Percentiles rank a stretch among this genome's conserved stretches.
Evolutionary conservation across 495 filamentous ascomycete species (phyloP).

Genomic region (Collariella sp.): DNA sequence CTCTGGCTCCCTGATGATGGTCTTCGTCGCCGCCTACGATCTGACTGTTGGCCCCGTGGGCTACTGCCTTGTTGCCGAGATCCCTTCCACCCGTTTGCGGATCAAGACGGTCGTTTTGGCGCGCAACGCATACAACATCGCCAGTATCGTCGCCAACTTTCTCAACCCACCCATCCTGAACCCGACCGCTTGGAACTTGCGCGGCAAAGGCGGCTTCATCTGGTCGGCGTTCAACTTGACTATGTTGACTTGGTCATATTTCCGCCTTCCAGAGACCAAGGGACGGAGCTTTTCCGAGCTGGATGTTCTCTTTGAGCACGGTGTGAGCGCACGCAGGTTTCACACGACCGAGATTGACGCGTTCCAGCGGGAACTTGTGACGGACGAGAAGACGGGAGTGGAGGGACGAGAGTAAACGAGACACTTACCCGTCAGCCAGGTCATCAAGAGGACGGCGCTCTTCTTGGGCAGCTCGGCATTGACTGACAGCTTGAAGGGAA

Average conservation of each 20-base stretch:
- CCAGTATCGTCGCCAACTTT: slow-evolving; percentile 53
- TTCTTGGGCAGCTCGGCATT: too few species aligned
- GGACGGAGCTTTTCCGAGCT: slow-evolving; percentile 53
- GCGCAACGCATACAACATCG: slow-evolving; percentile 48
- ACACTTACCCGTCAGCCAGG: too few species aligned
- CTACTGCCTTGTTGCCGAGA: slow-evolving; percentile 55
- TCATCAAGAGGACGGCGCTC: too few species aligned
- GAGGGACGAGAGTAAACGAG: too few species aligned
- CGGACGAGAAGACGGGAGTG: too few species aligned
- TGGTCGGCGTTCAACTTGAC: slow-evolving; percentile 48
- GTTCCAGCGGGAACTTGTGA: too few species aligned
- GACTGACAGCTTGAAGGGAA: too few species aligned
- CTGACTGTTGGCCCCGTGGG: slow-evolving; percentile 51
- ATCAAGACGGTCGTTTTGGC: slow-evolving; percentile 56
- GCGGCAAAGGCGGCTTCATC: slow-evolving; percentile 60
- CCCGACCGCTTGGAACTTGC: slow-evolving; percentile 52
- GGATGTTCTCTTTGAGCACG: slow-evolving; percentile 42
- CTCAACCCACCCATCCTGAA: slow-evolving; percentile 62
- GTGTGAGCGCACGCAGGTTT: slow-evolving; percentile 47
- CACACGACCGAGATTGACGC: background rate
- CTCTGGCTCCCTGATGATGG: slow-evolving; percentile 43
- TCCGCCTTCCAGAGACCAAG: slow-evolving; percentile 52
- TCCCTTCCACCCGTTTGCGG: slow-evolving; percentile 48
- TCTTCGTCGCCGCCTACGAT: slow-evolving; percentile 51
- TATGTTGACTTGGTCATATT: slow-evolving; percentile 40